Conservation (phyloP, 1,284 basidiomycete species). For the Boletus calvinii region DNA sequence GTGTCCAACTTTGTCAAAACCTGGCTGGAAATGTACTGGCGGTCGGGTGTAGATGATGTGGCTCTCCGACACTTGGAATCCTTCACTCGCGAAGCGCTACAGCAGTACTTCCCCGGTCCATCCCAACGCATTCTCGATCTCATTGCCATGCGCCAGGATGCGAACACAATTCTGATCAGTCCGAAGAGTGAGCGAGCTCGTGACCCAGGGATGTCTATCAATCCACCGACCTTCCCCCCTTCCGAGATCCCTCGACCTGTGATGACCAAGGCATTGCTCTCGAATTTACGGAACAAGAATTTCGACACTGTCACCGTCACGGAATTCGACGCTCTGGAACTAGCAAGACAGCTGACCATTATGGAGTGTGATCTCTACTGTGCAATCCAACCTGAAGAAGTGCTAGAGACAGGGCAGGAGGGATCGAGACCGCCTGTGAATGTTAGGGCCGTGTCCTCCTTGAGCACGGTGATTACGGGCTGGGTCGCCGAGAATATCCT, state of each 20-base stretch:
- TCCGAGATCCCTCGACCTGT: constrained; percentile 76
- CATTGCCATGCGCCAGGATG: constrained; percentile 53
- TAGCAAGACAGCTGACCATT: constrained; percentile 93
- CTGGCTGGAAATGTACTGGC: constrained; percentile 94
- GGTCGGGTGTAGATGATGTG: constrained; percentile 60
- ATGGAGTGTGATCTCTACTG: constrained; percentile 90
- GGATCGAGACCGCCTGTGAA: constrained; percentile 64
- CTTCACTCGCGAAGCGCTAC: constrained; percentile 65
- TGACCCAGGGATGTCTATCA: constrained; percentile 68
- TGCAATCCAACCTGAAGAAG: constrained; percentile 83
- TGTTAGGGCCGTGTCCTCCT: constrained; percentile 80
- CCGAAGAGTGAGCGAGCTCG: constrained; percentile 60
- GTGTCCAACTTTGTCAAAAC: constrained; percentile 90
- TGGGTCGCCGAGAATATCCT: constrained; percentile 96
- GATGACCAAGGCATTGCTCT: constrained; percentile 80
- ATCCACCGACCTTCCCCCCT: constrained; percentile 53
- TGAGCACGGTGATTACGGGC: constrained; percentile 91
- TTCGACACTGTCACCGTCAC: constrained; percentile 66
- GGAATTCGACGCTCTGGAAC: constrained; percentile 92
- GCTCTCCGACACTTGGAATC: constrained; percentile 59
- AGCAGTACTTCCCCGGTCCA: constrained; percentile 63
- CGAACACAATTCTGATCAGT: constrained; percentile 45
- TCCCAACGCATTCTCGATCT: constrained; percentile 75
- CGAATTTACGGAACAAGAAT: constrained; percentile 57
- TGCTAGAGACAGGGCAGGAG: constrained; percentile 78